These are phyloP conservation scores for Ophiostoma fasciatum DNA, from an alignment of 2,329 filamentous ascomycete genomes.

Conservation along the genomic window DNA sequence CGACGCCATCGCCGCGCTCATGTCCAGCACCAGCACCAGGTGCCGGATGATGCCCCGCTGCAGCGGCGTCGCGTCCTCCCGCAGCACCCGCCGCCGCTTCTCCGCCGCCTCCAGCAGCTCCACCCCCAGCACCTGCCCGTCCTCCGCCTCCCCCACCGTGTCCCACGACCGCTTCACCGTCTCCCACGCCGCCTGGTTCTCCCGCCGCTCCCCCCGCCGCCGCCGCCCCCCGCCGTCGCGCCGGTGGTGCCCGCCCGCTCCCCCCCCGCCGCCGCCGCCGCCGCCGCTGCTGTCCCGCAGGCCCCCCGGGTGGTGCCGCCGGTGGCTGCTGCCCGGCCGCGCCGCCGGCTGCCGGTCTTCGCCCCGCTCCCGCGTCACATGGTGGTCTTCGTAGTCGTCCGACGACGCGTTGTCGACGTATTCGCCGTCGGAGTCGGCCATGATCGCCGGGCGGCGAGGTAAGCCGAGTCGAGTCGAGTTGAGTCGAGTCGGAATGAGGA, in stretches of 20 bases:
- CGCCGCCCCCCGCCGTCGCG: constrained; percentile 8
- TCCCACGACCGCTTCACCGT: constrained; percentile 56
- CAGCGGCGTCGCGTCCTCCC: constrained; percentile 88
- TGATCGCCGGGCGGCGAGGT: constrained; percentile 17
- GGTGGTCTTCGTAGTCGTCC: constrained; percentile 43
- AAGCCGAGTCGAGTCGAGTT: neutral
- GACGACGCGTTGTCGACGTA: constrained; percentile 51
- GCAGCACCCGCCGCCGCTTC: constrained; percentile 66
- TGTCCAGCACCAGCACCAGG: constrained; percentile 76
- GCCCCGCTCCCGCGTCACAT: constrained; percentile 20
- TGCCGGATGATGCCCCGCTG: constrained; percentile 98
- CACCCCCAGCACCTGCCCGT: constrained; percentile 65
- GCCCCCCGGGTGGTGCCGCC: constrained; percentile 11
- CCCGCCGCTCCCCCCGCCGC: constrained; percentile 17
- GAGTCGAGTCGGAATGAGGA: neutral
- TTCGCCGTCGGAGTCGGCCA: constrained; percentile 63
- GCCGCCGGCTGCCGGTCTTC: constrained; percentile 6
- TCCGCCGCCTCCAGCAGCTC: constrained; percentile 66
- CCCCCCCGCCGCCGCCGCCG: constrained; percentile 1
- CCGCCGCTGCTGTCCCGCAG: neutral
- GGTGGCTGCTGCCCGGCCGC: constrained; percentile 14
- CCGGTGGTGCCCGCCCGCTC: too few relatives aligned
- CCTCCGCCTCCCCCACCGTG: constrained; percentile 60
- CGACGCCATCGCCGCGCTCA: constrained; percentile 86
- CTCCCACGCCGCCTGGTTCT: constrained; percentile 43